A percentile compares a stretch with the other conserved stretches of the same genome.
Evolutionary conservation across 306 rosid genomes (phyloP).

Genomic region (Rosa lucieae): DNA sequence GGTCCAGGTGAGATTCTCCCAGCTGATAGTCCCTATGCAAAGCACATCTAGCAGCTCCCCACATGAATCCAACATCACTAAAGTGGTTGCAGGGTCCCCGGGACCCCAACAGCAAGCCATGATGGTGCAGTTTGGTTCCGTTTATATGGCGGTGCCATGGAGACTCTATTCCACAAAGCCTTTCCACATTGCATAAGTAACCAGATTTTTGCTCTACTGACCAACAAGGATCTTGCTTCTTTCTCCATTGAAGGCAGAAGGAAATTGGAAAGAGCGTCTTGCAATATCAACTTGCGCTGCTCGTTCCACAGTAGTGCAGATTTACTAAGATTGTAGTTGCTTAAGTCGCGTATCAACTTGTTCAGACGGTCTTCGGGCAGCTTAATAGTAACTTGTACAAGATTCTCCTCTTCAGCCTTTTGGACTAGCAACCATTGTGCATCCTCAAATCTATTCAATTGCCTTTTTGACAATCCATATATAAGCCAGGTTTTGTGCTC

Average conservation of each 20-base stretch:
- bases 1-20: neutral
- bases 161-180: neutral
- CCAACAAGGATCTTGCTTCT: neutral
- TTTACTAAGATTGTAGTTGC: neutral
- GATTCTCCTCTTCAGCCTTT: neutral
- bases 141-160: neutral
- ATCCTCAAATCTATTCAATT: neutral
- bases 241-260: neutral
- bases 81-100: neutral
- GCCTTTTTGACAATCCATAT: neutral
- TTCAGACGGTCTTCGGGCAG: neutral
- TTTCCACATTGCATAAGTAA: neutral
- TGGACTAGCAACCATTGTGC: neutral
- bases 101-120: constrained; percentile 2
- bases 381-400: neutral
- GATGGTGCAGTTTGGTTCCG: neutral
- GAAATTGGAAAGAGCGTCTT: neutral
- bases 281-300: neutral
- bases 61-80: neutral
- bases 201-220: neutral
- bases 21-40: neutral
- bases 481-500: constrained; percentile 56
- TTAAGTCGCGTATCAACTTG: neutral
- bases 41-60: neutral
- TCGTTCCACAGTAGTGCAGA: neutral